Percentiles rank a stretch among this genome's conserved stretches.
Conservation (phyloP, 1,139 yeast species). For the Saccharomyces hybrid region DNA sequence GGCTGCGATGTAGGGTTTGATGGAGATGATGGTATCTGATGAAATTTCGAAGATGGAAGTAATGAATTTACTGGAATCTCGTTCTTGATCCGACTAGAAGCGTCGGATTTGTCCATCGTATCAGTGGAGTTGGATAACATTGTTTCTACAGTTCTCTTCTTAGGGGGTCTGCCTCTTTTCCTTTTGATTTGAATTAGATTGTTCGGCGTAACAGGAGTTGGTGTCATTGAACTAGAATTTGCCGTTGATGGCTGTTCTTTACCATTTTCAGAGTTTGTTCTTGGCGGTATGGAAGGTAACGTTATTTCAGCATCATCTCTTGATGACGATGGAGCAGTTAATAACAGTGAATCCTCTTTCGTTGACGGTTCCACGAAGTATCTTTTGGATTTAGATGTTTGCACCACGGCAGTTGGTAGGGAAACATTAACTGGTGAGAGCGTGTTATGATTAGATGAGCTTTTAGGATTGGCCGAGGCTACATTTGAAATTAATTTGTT, state of each 20-base stretch:
- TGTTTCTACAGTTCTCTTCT: slow-evolving; percentile 18
- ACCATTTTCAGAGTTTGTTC: slow-evolving; percentile 1
- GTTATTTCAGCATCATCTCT: neutral
- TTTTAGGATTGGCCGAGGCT: neutral
- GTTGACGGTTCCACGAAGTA: slow-evolving; percentile 35
- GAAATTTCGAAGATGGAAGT: neutral
- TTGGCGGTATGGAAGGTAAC: neutral
- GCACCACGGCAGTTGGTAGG: slow-evolving; percentile 26
- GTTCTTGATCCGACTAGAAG: neutral
- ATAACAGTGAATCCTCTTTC: slow-evolving; percentile 5
- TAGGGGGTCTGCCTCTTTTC: slow-evolving; percentile 31
- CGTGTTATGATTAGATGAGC: neutral
- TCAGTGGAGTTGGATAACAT: neutral
- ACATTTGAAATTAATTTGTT: slow-evolving; percentile 4
- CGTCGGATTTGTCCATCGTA: neutral
- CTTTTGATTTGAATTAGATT: slow-evolving; percentile 11
- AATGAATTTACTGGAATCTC: neutral
- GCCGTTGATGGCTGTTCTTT: neutral
- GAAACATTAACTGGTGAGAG: slow-evolving; percentile 12
- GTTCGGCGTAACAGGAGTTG: neutral
- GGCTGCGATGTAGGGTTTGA: neutral
- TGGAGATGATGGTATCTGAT: neutral
- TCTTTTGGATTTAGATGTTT: slow-evolving; percentile 27
- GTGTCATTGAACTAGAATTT: neutral
- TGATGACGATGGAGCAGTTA: neutral